Base-by-base conservation (phyloP, 2,329 filamentous ascomycete genomes). In the Decorospora gaudefroyi region DNA sequence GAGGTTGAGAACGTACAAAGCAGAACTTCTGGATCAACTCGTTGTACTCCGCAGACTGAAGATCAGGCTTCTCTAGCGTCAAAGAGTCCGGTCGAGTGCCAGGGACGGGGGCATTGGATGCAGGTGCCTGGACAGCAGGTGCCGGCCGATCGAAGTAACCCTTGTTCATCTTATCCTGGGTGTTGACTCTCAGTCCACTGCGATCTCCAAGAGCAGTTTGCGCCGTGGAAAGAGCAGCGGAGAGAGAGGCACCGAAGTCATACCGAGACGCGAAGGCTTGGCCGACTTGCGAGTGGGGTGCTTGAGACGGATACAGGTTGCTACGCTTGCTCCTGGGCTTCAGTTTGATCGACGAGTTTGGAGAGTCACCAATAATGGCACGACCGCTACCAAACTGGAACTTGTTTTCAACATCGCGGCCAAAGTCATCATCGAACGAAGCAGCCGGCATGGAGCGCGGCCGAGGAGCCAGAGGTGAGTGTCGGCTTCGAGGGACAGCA, bases 21-120 rank as follows among this genome's bases (percentile, higher is more conserved):
- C 93, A 99, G 80, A 96, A 99, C 78, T 95, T 96, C 78, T 95
- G 91, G 72, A 99, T 87, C 56, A 99, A 82, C 74, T 99, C 93
- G 74, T 95, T 89, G 71, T 99, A 97, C 48, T 92, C 91, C 49
- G 89, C 85, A 54, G 90, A 95, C 49, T 91, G 83, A 56, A 96
- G 85, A 64, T 82, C 78, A 30, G 85, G 84, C 64, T 86, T 83
- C 63, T 81, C 80, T 26, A 78, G 76, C 10, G 79, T 74, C 59
- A 76, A 78, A 68, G 65, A 80, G 76, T 73, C 80, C 65, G 72
- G 82, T 40, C 78, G 69, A 56, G 55, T 68, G 51, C 62, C 61
- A 25, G 68, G 72, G 66, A 71, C 69, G 55, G 61, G 67, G 41
- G 61, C 65, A 27, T 52, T 49, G 22, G 58, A 52, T 11, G 57